Conservation (phyloP, 805 yeast genomes). For the Candida tammaniensis region DNA sequence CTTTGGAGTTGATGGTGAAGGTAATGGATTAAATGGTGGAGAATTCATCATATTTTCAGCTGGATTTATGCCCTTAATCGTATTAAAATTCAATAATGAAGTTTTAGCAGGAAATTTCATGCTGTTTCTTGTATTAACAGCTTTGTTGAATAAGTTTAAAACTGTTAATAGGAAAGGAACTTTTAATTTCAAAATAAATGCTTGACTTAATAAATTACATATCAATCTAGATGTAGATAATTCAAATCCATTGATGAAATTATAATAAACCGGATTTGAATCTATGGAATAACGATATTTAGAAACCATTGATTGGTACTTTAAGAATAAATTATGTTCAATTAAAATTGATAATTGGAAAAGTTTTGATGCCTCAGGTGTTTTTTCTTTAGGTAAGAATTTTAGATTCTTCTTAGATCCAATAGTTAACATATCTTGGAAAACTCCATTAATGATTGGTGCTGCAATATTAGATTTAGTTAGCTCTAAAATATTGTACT, state of each 20-base stretch:
- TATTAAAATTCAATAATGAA: conserved; percentile 10
- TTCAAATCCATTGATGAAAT: conserved; percentile 12
- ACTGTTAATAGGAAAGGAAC: conserved; percentile 16
- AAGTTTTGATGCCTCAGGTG: conserved; percentile 12
- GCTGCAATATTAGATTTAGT: conserved; percentile 4
- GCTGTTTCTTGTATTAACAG: conserved; percentile 13
- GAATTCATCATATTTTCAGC: conserved; percentile 23
- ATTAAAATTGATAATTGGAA: conserved; percentile 12
- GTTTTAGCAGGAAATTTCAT: conserved; percentile 15
- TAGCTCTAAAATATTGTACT: conserved; percentile 14
- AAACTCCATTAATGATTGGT: conserved; percentile 17
- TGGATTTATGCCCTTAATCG: conserved; percentile 19
- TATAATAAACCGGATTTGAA: conserved; percentile 11
- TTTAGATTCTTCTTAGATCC: conserved; percentile 7
- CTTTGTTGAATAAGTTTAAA: conserved; percentile 10
- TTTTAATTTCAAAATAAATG: conserved; percentile 1
- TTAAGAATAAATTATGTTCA: conserved; percentile 11
- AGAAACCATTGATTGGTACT: not conserved
- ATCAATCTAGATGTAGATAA: conserved; percentile 1
- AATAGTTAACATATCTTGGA: conserved; percentile 12
- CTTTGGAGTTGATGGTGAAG: conserved; percentile 16
- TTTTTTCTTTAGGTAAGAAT: conserved; percentile 7
- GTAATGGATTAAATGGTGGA: conserved; percentile 22
- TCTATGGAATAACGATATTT: conserved; percentile 9
- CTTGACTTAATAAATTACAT: conserved; percentile 1